A percentile compares a stretch with the other conserved stretches of the same genome.
Conservation (phyloP, 2,329 filamentous ascomycete genomes). For the Penicillium sp. region DNA sequence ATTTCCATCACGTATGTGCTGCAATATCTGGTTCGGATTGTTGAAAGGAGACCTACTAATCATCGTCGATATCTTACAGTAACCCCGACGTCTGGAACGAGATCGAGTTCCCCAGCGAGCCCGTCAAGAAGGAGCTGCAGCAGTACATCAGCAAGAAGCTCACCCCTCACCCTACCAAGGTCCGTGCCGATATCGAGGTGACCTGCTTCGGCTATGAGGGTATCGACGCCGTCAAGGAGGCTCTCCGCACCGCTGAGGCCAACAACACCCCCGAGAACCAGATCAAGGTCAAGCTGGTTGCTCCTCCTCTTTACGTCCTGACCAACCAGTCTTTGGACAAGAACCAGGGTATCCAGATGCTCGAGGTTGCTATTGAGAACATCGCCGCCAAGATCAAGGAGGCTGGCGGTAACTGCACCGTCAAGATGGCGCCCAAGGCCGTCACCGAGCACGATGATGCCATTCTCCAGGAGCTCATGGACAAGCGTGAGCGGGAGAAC, state of each 20-base stretch:
- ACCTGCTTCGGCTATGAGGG: conserved; percentile 96
- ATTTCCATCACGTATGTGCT: conserved; percentile 88
- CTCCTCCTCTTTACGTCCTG: conserved; percentile 92
- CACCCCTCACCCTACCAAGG: conserved; percentile 98
- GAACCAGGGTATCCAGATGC: conserved; percentile 76
- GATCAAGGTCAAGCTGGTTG: conserved; percentile 98
- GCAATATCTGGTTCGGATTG: not conserved
- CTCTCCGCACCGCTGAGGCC: conserved; percentile 87
- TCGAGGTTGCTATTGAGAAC: conserved; percentile 89
- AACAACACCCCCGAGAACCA: conserved; percentile 90
- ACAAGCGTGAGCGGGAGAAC: conserved; percentile 98
- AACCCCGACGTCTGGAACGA: conserved; percentile 97
- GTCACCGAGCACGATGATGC: conserved; percentile 99
- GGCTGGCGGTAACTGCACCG: conserved; percentile 78
- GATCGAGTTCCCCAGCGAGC: conserved; percentile 82
- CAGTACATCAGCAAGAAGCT: conserved; percentile 96
- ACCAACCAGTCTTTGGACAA: conserved; percentile 97
- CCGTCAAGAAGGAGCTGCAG: conserved; percentile 86
- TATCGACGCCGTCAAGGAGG: conserved; percentile 96
- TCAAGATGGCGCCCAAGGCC: conserved; percentile 99
- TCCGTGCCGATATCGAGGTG: conserved; percentile 96
- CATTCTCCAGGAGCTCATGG: conserved; percentile 96
- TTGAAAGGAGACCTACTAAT: conserved; percentile 16
- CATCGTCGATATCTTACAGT: conserved; percentile 51
- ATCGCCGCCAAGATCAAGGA: conserved; percentile 80